Percentiles rank a stretch among this genome's conserved stretches.
These are phyloP conservation scores for Penicillium parvum DNA, from an alignment of 495 filamentous ascomycete genomes.

Conservation along the genomic window DNA sequence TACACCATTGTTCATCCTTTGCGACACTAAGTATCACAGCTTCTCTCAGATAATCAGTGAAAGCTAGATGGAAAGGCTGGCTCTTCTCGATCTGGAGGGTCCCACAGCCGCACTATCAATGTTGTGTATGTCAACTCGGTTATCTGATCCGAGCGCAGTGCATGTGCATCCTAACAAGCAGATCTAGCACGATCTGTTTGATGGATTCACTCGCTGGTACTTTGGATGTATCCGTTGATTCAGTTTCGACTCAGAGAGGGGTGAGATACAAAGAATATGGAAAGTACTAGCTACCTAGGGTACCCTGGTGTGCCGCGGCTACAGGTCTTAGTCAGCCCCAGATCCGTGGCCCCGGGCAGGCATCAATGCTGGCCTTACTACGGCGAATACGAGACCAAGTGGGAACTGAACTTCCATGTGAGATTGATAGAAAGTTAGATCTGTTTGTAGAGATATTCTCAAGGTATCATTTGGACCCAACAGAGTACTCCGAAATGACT, in stretches of 20 bases:
- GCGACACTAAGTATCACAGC: not conserved
- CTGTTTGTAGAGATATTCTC: not conserved
- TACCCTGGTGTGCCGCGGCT: too few species aligned
- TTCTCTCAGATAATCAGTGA: not conserved
- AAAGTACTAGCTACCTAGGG: too few species aligned
- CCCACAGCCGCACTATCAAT: conserved; percentile 14
- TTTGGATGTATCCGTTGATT: too few species aligned
- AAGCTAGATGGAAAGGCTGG: too few species aligned
- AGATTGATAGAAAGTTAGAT: not conserved
- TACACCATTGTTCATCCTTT: conserved; percentile 38
- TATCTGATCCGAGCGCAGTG: conserved; percentile 10
- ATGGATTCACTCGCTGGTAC: too few species aligned
- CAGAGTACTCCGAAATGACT: conserved; percentile 15
- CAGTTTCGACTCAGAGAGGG: too few species aligned
- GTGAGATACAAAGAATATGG: too few species aligned
- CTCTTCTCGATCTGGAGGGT: conserved; percentile 6
- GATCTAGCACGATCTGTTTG: not conserved
- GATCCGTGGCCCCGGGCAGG: too few species aligned
- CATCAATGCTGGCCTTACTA: too few species aligned
- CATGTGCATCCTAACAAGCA: conserved; percentile 11
- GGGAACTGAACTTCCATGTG: not conserved
- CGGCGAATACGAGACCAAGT: too few species aligned
- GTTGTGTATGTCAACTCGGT: conserved; percentile 18
- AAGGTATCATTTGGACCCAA: conserved; percentile 12
- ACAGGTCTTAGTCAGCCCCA: too few species aligned